These are phyloP conservation scores for Penicillium antarcticum DNA, from an alignment of 495 filamentous ascomycete genomes.

Conservation along the genomic window DNA sequence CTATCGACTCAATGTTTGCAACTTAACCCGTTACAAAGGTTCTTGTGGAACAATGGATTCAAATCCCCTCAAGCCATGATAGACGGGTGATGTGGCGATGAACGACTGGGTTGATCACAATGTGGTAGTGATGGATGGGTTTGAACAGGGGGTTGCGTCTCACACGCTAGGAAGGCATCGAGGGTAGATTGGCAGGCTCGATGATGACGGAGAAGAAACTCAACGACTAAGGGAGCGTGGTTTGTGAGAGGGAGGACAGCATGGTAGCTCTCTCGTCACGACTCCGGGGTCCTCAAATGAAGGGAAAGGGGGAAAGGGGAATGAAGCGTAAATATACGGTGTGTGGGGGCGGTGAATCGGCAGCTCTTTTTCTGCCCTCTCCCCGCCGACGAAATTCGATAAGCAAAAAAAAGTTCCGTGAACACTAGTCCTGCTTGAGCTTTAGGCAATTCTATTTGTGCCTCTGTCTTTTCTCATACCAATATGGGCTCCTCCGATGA, in stretches of 20 bases:
- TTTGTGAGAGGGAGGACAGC: conserved; percentile 9
- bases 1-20: background rate
- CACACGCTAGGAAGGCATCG: conserved; percentile 14
- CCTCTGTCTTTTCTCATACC: background rate
- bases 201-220: conserved; percentile 4
- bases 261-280: conserved; percentile 3
- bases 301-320: background rate
- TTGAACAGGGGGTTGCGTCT: conserved; percentile 13
- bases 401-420: conserved; percentile 3
- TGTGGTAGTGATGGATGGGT: background rate
- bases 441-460: background rate
- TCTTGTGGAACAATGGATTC: background rate
- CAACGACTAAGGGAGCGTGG: conserved; percentile 1
- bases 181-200: background rate
- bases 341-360: background rate
- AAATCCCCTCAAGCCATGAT: background rate
- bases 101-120: background rate
- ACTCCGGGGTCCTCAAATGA: background rate
- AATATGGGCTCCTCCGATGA: conserved; percentile 32
- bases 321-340: background rate
- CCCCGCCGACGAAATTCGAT: conserved; percentile 4
- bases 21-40: background rate
- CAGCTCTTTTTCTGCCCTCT: background rate
- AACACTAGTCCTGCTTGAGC: background rate
- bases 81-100: background rate